These are phyloP conservation scores for Daldinia caldariorum DNA, from an alignment of 495 filamentous ascomycete genomes.

Conservation along the genomic window DNA sequence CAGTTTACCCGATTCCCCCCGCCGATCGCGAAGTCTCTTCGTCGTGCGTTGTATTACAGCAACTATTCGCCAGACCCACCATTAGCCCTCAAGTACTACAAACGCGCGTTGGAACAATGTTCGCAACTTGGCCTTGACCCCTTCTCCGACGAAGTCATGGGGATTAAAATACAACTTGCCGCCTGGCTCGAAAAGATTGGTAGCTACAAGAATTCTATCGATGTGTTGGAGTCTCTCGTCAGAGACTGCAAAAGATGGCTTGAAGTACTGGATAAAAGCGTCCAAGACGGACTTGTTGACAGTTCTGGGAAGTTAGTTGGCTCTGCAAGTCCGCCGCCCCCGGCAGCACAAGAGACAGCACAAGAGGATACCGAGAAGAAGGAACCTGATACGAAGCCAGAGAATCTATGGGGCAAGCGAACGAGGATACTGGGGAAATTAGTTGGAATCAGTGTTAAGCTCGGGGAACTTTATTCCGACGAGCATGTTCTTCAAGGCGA, in stretches of 20 bases:
- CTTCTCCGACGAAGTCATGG: constrained; percentile 87
- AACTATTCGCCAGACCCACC: constrained; percentile 76
- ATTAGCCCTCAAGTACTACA: constrained; percentile 82
- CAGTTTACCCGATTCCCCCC: constrained; percentile 75
- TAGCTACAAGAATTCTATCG: constrained; percentile 69
- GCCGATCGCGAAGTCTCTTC: constrained; percentile 79
- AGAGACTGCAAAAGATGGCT: constrained; percentile 70
- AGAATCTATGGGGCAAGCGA: constrained; percentile 68
- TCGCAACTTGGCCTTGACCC: constrained; percentile 80
- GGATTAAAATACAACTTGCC: constrained; percentile 84
- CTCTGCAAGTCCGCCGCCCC: constrained; percentile 24
- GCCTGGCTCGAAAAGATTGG: constrained; percentile 79
- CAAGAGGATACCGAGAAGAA: constrained; percentile 44
- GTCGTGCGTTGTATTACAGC: constrained; percentile 87
- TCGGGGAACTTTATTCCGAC: constrained; percentile 79
- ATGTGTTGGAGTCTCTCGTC: constrained; percentile 76
- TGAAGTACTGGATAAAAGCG: constrained; percentile 64
- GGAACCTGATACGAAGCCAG: constrained; percentile 38
- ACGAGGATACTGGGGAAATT: constrained; percentile 76
- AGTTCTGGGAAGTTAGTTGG: constrained; percentile 40
- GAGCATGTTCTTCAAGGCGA: constrained; percentile 68
- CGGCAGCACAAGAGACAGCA: constrained; percentile 43
- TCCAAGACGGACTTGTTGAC: constrained; percentile 58
- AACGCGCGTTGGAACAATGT: constrained; percentile 74
- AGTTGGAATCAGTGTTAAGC: constrained; percentile 78